Evolutionary conservation across 306 rosid species (phyloP).

Genomic region (Vigna nakashimae): DNA sequence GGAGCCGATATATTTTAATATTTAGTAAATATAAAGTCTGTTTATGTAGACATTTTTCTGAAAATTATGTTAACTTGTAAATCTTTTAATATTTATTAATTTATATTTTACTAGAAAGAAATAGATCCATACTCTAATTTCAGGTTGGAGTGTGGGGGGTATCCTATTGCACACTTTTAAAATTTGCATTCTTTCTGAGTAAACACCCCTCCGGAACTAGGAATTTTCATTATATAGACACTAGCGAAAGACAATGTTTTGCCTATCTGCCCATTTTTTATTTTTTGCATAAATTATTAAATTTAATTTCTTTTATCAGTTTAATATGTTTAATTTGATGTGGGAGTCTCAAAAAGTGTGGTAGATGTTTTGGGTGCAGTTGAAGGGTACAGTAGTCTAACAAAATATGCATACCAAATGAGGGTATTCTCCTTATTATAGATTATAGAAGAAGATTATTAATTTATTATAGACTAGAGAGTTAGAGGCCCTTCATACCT

Average conservation of each 20-base stretch:
- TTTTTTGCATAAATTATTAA: neutral
- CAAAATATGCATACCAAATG: neutral
- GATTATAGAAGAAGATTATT: too few relatives aligned
- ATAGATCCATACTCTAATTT: neutral
- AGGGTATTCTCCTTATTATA: neutral
- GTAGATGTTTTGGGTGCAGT: neutral
- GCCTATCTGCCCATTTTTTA: neutral
- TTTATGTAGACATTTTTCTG: neutral
- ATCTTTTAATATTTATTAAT: neutral
- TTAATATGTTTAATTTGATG: neutral
- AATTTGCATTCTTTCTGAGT: neutral
- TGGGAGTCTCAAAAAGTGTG: neutral
- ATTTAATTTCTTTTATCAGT: neutral
- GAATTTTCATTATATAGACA: slow-evolving; percentile 19
- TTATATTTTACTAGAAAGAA: neutral
- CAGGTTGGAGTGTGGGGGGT: neutral
- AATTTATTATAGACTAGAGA: too few relatives aligned
- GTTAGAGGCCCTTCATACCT: too few relatives aligned
- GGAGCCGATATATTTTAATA: neutral
- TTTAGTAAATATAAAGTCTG: neutral
- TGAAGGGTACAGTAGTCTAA: neutral
- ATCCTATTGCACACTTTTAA: neutral
- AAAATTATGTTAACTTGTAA: too few relatives aligned
- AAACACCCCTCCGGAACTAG: neutral
- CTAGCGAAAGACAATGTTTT: neutral